Base-by-base conservation (phyloP, 2,329 filamentous ascomycete species). In the Pseudopithomyces maydicus region DNA sequence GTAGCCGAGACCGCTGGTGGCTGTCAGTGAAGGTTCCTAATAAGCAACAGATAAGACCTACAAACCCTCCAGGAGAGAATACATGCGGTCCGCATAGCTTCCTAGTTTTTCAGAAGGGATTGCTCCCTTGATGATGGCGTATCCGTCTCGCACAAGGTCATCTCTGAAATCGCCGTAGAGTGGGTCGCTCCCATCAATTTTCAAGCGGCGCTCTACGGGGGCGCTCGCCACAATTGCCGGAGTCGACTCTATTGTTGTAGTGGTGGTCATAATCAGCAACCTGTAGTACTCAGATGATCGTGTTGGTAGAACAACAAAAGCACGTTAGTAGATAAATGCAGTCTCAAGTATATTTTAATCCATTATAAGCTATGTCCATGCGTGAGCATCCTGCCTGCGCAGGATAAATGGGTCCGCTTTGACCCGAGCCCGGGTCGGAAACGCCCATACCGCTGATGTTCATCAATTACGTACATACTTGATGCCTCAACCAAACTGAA, bases 81-180 rank as follows among this genome's bases (percentile, higher is more conserved):
- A 64, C 62, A 66, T 66, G 36, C 56, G 35, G 41, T 65, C 57
- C 64, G 68, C 70, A 60, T 79, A 79, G 8, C 64, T 58, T 8
- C 71, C 58, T 1, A 79, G 80, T 29, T 71, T 70, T 19, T 79
- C 79, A 1, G 59, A 64, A 0, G 79, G 77, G 42, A 82, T 75
- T 1, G 78, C 79, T 1, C 75, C 75, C 54, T 82, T 82, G 52
- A 83, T 68, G n/a, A 83, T 74, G 1, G 76, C 77, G 58, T 70
- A 82, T 3, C 80, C 80, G 53, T 82, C 71, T 14, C 73, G 65
- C 3, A 63, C 66, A 3, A 77, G 57, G 22, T 78, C 73, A 38
- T 74, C 71, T 23, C 70, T 60, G 71, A 74, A 78, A 63, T 77
- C 72, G 11, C 69, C 68, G 46, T 57, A 72, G 7, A 57, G 50